phyloP scores from a whole-genome alignment of 768 basidiomycete species.

The Cyclocybe aegerita region DNA sequence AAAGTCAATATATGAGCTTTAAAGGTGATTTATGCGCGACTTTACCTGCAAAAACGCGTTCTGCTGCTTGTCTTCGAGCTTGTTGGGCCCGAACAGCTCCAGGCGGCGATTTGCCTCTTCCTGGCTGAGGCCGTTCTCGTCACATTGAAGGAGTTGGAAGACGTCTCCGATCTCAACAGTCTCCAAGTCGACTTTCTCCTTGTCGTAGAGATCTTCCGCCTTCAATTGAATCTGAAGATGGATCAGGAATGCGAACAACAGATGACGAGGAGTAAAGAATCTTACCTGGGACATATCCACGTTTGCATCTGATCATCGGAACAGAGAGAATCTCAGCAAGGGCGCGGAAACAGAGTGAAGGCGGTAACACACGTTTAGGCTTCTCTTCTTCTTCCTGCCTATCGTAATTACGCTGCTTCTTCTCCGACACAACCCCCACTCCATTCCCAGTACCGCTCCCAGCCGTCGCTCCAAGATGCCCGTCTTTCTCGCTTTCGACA shows the following conservation, averaged over 20 bases:
- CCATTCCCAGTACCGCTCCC: too few species aligned
- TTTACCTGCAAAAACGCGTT: conserved; percentile 84
- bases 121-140: conserved; percentile 71
- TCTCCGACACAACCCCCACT: conserved; percentile 23
- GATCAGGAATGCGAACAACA: neutral
- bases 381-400: conserved; percentile 72
- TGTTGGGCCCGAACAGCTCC: conserved; percentile 95
- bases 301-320: conserved; percentile 58
- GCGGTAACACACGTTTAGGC: conserved; percentile 54
- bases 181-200: conserved; percentile 98
- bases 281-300: conserved; percentile 79
- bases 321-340: conserved; percentile 14
- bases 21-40: neutral
- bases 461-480: too few species aligned
- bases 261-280: neutral
- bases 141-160: conserved; percentile 91
- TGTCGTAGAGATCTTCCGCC: conserved; percentile 93
- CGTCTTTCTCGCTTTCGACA: too few species aligned
- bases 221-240: conserved; percentile 70
- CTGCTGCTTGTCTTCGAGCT: conserved; percentile 86
- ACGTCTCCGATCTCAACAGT: conserved; percentile 95
- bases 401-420: conserved; percentile 80
- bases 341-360: conserved; percentile 11
- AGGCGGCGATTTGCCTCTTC: conserved; percentile 86
- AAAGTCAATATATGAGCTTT: neutral